A percentile compares a stretch with the other conserved stretches of the same genome.
phyloP scores from a whole-genome alignment of 371 early-diverging fungal genomes.

The Mucor sp. region DNA sequence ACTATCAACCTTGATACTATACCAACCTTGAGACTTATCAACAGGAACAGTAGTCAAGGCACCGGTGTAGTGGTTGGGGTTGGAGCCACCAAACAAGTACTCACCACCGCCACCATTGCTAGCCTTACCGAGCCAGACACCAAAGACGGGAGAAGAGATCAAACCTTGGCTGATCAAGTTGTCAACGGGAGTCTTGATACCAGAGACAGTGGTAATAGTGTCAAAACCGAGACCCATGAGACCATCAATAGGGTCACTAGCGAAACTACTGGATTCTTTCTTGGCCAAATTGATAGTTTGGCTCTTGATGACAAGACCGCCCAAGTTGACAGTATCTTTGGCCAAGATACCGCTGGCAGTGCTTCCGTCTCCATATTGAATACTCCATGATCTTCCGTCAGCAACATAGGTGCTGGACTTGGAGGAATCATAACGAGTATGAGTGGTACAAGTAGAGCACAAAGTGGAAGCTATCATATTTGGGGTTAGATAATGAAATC shows the following conservation, averaged over 20 bases:
- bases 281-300: slow-evolving; percentile 34
- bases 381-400: slow-evolving; percentile 45
- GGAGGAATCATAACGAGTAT: slow-evolving; percentile 45
- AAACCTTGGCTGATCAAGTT: slow-evolving; percentile 46
- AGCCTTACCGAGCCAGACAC: slow-evolving; percentile 36
- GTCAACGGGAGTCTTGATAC: slow-evolving; percentile 41
- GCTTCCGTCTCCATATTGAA: slow-evolving; percentile 56
- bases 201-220: slow-evolving; percentile 39
- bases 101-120: slow-evolving; percentile 46
- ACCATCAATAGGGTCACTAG: slow-evolving; percentile 25
- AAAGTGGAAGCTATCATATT: slow-evolving; percentile 31
- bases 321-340: slow-evolving; percentile 27
- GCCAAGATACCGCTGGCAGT: slow-evolving; percentile 38
- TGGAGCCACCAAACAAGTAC: slow-evolving; percentile 53
- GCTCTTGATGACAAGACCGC: slow-evolving; percentile 26
- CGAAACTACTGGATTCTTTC: slow-evolving; percentile 15
- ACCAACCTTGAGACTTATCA: slow-evolving; percentile 43
- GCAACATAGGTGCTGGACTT: slow-evolving; percentile 47
- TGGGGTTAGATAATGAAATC: neutral
- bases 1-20: slow-evolving; percentile 47
- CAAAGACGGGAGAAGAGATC: slow-evolving; percentile 39
- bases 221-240: slow-evolving; percentile 52
- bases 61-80: slow-evolving; percentile 47
- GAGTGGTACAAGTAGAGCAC: slow-evolving; percentile 38
- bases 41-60: slow-evolving; percentile 54